Evolutionary conservation across 257 asterid species (phyloP).

Genomic region (Solanum corneliomulleri): DNA sequence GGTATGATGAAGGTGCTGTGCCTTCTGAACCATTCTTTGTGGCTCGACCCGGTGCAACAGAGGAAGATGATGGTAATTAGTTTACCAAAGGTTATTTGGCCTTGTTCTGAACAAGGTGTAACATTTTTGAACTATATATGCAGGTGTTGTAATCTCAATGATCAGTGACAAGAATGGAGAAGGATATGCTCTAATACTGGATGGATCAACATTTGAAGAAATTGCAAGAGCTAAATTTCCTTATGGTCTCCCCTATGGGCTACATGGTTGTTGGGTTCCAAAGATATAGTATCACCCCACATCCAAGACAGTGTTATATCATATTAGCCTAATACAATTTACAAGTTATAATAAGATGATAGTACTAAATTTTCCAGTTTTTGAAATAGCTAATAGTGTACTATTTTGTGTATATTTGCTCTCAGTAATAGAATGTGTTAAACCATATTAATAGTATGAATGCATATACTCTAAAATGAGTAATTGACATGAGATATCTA

Average conservation of each 20-base stretch:
- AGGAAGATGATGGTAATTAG: conserved; percentile 85
- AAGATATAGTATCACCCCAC: conserved; percentile 7
- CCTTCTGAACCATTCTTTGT: conserved; percentile 95
- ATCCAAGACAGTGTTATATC: neutral
- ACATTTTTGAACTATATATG: neutral
- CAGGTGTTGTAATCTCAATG: conserved; percentile 86
- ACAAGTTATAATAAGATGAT: neutral
- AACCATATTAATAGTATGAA: neutral
- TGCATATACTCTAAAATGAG: neutral
- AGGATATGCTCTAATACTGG: conserved; percentile 73
- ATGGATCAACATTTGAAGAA: conserved; percentile 82
- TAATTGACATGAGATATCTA: neutral
- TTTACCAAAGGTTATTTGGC: neutral
- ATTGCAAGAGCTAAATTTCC: conserved; percentile 92
- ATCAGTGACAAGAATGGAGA: conserved; percentile 74
- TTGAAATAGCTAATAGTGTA: neutral
- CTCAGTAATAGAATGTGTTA: neutral
- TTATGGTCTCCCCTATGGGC: conserved; percentile 90
- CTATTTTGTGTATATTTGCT: neutral
- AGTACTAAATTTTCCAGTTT: neutral
- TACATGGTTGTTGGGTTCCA: conserved; percentile 98
- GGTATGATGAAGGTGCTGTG: conserved; percentile 70
- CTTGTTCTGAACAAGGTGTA: neutral
- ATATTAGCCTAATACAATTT: neutral
- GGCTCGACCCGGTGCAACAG: conserved; percentile 68